phyloP scores from a whole-genome alignment of 495 filamentous ascomycete species.

The Penicillium ucsense region DNA sequence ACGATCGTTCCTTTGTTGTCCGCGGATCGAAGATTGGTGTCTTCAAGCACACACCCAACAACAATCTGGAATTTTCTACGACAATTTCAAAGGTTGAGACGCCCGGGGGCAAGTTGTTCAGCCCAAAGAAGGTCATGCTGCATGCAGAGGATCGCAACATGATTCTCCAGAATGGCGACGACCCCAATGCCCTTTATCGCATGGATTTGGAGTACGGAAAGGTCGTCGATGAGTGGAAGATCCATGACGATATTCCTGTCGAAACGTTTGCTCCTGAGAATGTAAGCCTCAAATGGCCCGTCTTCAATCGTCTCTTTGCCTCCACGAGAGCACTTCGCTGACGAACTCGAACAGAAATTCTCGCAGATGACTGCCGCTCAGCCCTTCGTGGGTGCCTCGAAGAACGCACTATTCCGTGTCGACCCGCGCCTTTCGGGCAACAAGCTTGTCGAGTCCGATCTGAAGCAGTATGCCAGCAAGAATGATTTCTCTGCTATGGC shows the following conservation, averaged over 20 bases:
- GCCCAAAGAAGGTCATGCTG: constrained; percentile 95
- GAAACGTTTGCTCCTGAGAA: constrained; percentile 85
- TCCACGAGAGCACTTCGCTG: constrained; percentile 3
- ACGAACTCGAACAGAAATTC: constrained; percentile 58
- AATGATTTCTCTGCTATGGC: constrained; percentile 92
- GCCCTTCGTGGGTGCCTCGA: constrained; percentile 84
- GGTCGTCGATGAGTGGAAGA: constrained; percentile 98
- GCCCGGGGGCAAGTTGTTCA: constrained; percentile 77
- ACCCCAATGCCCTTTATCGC: constrained; percentile 88
- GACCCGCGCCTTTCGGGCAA: constrained; percentile 84
- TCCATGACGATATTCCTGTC: constrained; percentile 95
- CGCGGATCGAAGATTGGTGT: constrained; percentile 96
- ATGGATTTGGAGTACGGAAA: constrained; percentile 99
- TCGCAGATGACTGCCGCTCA: constrained; percentile 94
- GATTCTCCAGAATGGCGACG: constrained; percentile 75
- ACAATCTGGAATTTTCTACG: constrained; percentile 92
- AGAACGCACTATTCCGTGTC: constrained; percentile 86
- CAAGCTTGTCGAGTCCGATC: constrained; percentile 84
- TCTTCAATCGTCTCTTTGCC: background rate
- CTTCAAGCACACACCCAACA: constrained; percentile 91
- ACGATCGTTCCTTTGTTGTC: constrained; percentile 93
- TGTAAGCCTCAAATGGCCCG: constrained; percentile 29
- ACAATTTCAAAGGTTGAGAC: constrained; percentile 95
- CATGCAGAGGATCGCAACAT: constrained; percentile 87
- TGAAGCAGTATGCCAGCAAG: constrained; percentile 94